These are phyloP conservation scores for Penicillium glabrum DNA, from an alignment of 2,329 filamentous ascomycete species.

Conservation along the genomic window DNA sequence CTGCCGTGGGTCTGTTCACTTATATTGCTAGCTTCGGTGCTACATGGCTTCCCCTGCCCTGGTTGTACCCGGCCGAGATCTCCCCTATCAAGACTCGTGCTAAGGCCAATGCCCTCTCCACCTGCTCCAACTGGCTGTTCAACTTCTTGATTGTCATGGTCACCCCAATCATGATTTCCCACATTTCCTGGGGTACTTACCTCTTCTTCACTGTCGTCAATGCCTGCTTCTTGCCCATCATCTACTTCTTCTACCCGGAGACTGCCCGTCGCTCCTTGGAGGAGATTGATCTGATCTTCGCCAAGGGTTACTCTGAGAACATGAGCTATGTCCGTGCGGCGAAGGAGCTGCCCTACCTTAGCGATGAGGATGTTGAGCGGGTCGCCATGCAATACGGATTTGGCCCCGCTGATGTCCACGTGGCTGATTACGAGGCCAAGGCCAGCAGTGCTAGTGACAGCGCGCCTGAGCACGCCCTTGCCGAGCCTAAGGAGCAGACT, in stretches of 20 bases:
- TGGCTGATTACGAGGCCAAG: background rate
- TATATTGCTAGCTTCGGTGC: slow-evolving; percentile 70
- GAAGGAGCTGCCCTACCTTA: slow-evolving; percentile 33
- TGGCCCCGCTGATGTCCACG: slow-evolving; percentile 13
- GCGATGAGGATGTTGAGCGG: slow-evolving; percentile 35
- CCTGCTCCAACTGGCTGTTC: slow-evolving; percentile 56
- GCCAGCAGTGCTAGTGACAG: background rate
- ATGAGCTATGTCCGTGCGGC: slow-evolving; percentile 39
- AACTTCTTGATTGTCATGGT: slow-evolving; percentile 57
- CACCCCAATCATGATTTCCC: slow-evolving; percentile 42
- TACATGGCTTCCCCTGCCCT: slow-evolving; percentile 64
- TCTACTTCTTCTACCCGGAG: slow-evolving; percentile 57
- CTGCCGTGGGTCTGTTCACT: slow-evolving; percentile 63
- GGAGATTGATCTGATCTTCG: slow-evolving; percentile 46
- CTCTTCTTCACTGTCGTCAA: slow-evolving; percentile 46
- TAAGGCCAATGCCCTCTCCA: slow-evolving; percentile 56
- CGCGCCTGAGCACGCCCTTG: background rate
- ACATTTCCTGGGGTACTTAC: slow-evolving; percentile 45
- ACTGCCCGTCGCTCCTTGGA: slow-evolving; percentile 46
- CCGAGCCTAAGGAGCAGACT: background rate
- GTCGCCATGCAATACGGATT: slow-evolving; percentile 34
- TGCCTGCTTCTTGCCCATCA: slow-evolving; percentile 50
- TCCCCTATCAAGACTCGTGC: slow-evolving; percentile 56
- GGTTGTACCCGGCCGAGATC: slow-evolving; percentile 54
- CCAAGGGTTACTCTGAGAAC: slow-evolving; percentile 44